Conservation (phyloP, 768 basidiomycete genomes). For the Boletus sp. region DNA sequence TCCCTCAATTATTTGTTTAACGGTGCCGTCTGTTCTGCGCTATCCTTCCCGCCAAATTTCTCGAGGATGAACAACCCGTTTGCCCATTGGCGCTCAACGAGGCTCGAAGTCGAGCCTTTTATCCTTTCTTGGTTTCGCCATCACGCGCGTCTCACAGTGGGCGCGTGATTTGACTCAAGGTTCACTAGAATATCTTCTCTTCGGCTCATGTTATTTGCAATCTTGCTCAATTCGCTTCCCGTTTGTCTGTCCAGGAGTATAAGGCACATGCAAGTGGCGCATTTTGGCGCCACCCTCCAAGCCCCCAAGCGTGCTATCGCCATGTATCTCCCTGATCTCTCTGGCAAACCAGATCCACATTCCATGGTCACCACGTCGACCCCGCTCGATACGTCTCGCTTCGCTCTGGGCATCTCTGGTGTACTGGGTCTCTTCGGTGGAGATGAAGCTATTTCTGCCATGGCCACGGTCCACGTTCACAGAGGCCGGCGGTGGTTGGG, state of each 20-base stretch:
- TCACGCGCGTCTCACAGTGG: too few species aligned
- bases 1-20: too few species aligned
- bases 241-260: too few species aligned
- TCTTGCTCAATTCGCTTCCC: background rate
- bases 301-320: background rate
- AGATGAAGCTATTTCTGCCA: conserved; percentile 31
- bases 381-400: background rate
- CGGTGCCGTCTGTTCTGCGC: too few species aligned
- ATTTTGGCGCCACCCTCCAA: background rate
- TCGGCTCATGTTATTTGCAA: too few species aligned
- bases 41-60: too few species aligned
- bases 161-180: too few species aligned
- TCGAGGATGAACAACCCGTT: too few species aligned
- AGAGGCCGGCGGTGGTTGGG: conserved; percentile 26
- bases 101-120: background rate
- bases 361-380: background rate
- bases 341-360: background rate
- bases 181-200: too few species aligned
- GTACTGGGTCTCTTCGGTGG: conserved; percentile 32
- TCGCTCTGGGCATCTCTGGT: conserved; percentile 23
- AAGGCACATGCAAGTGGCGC: too few species aligned
- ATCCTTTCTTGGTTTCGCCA: background rate
- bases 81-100: too few species aligned
- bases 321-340: conserved; percentile 2
- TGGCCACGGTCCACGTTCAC: conserved; percentile 28